Evolutionary conservation across 2,329 filamentous ascomycete genomes (phyloP).

Genomic region (Aspergillus pseudonomiae): DNA sequence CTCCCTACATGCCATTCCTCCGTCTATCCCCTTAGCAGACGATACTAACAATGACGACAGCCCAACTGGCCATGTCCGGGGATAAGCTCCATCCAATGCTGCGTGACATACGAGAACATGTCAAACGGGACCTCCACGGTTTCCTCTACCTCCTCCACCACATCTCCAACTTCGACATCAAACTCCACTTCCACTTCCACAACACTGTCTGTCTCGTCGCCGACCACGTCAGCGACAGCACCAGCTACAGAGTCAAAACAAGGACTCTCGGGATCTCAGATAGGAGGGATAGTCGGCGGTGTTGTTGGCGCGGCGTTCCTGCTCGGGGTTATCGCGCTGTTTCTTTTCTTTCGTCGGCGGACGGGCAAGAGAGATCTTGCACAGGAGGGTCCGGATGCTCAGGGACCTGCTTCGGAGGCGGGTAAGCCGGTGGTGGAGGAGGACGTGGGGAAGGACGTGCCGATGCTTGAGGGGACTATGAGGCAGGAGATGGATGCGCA

Average conservation of each 20-base stretch:
- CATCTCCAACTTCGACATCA: background rate
- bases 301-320: slow-evolving; percentile 12
- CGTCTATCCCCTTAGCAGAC: background rate
- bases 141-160: background rate
- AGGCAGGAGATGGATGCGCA: slow-evolving; percentile 17
- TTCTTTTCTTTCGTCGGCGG: slow-evolving; percentile 9
- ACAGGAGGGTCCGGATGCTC: background rate
- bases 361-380: background rate
- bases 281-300: slow-evolving; percentile 17
- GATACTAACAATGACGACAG: background rate
- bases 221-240: background rate
- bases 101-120: slow-evolving; percentile 13
- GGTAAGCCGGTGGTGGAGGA: background rate
- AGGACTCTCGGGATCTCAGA: slow-evolving; percentile 6
- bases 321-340: background rate
- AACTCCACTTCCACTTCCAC: background rate
- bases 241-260: background rate
- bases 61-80: slow-evolving; percentile 13
- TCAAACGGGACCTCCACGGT: slow-evolving; percentile 1
- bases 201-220: background rate
- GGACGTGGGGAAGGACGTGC: slow-evolving; percentile 1
- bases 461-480: slow-evolving; percentile 15
- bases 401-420: background rate
- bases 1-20: background rate
- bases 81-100: slow-evolving; percentile 12